Conservation (phyloP, 2,329 filamentous ascomycete genomes). For the Helotiales sp. region DNA sequence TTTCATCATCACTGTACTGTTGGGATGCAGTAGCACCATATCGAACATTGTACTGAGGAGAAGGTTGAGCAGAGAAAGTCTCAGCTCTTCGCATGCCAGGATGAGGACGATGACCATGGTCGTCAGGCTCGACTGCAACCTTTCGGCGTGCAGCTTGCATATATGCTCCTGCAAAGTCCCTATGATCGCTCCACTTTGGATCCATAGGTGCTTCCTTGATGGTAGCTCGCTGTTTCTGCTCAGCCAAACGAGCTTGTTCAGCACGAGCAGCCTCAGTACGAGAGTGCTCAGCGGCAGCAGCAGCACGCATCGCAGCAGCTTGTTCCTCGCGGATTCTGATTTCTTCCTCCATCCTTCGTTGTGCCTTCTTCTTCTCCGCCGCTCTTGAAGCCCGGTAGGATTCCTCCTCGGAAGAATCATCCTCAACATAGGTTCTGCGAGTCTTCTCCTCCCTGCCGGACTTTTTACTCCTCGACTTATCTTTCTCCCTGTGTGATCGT, state of each 20-base stretch:
- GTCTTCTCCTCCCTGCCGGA: conserved; percentile 36
- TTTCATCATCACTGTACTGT: conserved; percentile 33
- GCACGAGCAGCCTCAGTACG: not conserved
- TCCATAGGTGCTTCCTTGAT: conserved; percentile 23
- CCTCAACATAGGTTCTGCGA: conserved; percentile 27
- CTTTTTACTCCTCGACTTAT: conserved; percentile 41
- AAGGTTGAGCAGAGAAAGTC: conserved; percentile 27
- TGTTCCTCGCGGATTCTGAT: conserved; percentile 20
- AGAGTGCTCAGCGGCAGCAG: conserved; percentile 9
- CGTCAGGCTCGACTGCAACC: conserved; percentile 18
- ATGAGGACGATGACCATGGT: conserved; percentile 13
- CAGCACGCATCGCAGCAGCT: conserved; percentile 5
- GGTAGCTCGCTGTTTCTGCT: conserved; percentile 6
- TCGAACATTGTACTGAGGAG: conserved; percentile 25
- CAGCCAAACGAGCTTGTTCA: not conserved
- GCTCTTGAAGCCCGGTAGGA: not conserved
- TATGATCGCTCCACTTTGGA: conserved; percentile 29
- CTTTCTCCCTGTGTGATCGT: conserved; percentile 30
- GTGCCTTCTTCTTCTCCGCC: conserved; percentile 24
- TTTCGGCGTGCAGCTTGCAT: conserved; percentile 33
- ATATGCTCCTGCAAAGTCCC: conserved; percentile 31
- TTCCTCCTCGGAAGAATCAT: conserved; percentile 28
- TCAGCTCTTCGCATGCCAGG: conserved; percentile 29
- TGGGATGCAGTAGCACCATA: conserved; percentile 23
- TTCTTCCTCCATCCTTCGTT: conserved; percentile 26